These are phyloP conservation scores for Thermoascus crustaceus DNA, from an alignment of 2,329 filamentous ascomycete genomes.

Conservation along the genomic window DNA sequence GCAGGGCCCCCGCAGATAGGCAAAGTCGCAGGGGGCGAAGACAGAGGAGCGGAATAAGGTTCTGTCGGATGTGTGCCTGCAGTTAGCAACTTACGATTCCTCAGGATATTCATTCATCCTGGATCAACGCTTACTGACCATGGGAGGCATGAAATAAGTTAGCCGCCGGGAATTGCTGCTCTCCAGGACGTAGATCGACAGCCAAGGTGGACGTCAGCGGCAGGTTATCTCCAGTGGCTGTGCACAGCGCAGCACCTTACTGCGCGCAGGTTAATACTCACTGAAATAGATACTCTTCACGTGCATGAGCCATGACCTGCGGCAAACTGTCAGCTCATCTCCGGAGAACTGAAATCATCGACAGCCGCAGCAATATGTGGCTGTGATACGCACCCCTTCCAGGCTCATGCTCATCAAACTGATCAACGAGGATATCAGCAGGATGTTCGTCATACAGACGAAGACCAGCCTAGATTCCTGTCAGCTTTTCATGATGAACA, in stretches of 20 bases:
- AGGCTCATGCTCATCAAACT: constrained; percentile 52
- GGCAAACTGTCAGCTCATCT: constrained; percentile 1
- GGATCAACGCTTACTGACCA: constrained; percentile 26
- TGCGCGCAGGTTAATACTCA: constrained; percentile 21
- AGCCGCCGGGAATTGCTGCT: constrained; percentile 39
- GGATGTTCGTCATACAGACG: constrained; percentile 52
- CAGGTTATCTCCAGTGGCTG: background rate
- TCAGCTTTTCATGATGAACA: constrained; percentile 1
- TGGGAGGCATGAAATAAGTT: constrained; percentile 41
- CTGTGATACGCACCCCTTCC: constrained; percentile 37
- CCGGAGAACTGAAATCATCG: background rate
- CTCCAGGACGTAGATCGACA: constrained; percentile 38
- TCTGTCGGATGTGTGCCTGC: constrained; percentile 31
- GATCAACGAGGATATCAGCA: constrained; percentile 53
- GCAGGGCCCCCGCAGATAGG: constrained; percentile 46
- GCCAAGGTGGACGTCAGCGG: constrained; percentile 10
- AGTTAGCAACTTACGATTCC: background rate
- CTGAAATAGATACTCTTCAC: constrained; percentile 56
- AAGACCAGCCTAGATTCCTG: constrained; percentile 43
- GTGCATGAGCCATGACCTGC: constrained; percentile 53
- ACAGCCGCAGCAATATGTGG: background rate
- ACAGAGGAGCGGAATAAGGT: constrained; percentile 49
- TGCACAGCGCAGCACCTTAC: background rate
- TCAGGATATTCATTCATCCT: background rate
- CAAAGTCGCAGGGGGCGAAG: constrained; percentile 51